Conservation (phyloP, 2,329 filamentous ascomycete genomes). For the Neonectria punicea region DNA sequence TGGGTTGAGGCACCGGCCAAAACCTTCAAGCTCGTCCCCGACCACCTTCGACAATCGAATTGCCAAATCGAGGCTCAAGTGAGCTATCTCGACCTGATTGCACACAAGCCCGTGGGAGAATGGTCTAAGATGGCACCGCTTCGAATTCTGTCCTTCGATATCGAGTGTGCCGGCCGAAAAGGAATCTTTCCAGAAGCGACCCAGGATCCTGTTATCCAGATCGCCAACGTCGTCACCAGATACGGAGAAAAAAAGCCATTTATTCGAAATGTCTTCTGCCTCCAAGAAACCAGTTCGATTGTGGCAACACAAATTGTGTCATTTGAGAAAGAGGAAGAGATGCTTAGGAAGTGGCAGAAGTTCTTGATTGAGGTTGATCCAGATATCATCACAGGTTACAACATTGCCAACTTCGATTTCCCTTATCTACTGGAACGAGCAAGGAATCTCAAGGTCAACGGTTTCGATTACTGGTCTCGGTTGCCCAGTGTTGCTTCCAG, state of each 20-base stretch:
- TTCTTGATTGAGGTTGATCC: slow-evolving; percentile 92
- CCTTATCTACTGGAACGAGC: slow-evolving; percentile 93
- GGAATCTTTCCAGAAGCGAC: slow-evolving; percentile 96
- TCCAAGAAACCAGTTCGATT: slow-evolving; percentile 91
- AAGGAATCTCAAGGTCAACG: slow-evolving; percentile 79
- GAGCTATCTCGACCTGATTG: slow-evolving; percentile 83
- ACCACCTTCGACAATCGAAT: slow-evolving; percentile 80
- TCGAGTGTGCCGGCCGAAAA: slow-evolving; percentile 97
- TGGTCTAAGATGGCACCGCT: slow-evolving; percentile 99
- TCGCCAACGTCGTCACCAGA: slow-evolving; percentile 92
- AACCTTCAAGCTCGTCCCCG: slow-evolving; percentile 76
- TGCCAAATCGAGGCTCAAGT: slow-evolving; percentile 96
- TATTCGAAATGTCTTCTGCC: slow-evolving; percentile 93
- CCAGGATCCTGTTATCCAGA: slow-evolving; percentile 95
- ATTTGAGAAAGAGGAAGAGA: slow-evolving; percentile 82
- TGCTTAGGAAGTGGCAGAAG: slow-evolving; percentile 92
- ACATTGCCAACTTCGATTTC: slow-evolving; percentile 98
- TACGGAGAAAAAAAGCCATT: slow-evolving; percentile 98
- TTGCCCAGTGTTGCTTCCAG: slow-evolving; percentile 76
- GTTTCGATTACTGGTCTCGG: slow-evolving; percentile 90
- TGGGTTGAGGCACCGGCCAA: slow-evolving; percentile 89
- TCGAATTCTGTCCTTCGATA: slow-evolving; percentile 94
- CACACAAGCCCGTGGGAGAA: slow-evolving; percentile 89
- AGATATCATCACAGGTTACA: slow-evolving; percentile 98
- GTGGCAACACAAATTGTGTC: slow-evolving; percentile 94